phyloP scores from a whole-genome alignment of 1,284 basidiomycete genomes.

The Marasmius oreades region DNA sequence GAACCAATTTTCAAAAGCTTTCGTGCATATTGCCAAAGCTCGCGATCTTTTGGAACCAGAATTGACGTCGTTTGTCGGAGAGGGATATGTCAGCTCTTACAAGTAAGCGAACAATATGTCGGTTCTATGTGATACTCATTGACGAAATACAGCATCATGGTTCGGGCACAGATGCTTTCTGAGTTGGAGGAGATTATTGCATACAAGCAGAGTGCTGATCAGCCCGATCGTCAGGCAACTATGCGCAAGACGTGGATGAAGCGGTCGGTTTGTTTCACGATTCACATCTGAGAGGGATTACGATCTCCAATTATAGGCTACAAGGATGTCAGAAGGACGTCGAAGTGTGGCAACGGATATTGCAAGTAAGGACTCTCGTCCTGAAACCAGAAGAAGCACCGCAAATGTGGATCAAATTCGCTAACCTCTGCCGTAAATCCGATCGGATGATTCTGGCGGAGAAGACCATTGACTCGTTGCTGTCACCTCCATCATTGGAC shows the following conservation, averaged over 20 bases:
- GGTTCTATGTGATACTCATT: constrained; percentile 6
- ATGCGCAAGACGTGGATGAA: constrained; percentile 96
- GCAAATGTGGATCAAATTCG: constrained; percentile 86
- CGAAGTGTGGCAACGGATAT: constrained; percentile 97
- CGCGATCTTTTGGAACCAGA: constrained; percentile 93
- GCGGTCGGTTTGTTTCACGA: constrained; percentile 44
- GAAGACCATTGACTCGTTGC: constrained; percentile 93
- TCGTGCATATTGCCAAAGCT: constrained; percentile 91
- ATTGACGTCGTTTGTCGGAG: constrained; percentile 88
- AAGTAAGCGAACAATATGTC: constrained; percentile 57
- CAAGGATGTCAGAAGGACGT: constrained; percentile 98
- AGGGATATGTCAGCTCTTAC: constrained; percentile 96
- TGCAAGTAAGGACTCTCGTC: constrained; percentile 95
- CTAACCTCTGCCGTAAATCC: constrained; percentile 48
- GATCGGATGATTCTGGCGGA: constrained; percentile 81
- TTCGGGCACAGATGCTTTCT: constrained; percentile 97
- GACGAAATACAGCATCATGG: constrained; percentile 69
- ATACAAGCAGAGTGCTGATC: constrained; percentile 94
- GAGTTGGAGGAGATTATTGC: constrained; percentile 98
- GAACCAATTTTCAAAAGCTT: constrained; percentile 91
- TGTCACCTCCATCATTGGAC: constrained; percentile 48
- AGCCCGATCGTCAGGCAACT: constrained; percentile 84
- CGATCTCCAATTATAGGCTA: constrained; percentile 49
- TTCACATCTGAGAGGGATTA: neutral
- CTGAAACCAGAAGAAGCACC: constrained; percentile 93